Base-by-base conservation (phyloP, 1,284 basidiomycete species). In the Ganoderma leucocontextum region DNA sequence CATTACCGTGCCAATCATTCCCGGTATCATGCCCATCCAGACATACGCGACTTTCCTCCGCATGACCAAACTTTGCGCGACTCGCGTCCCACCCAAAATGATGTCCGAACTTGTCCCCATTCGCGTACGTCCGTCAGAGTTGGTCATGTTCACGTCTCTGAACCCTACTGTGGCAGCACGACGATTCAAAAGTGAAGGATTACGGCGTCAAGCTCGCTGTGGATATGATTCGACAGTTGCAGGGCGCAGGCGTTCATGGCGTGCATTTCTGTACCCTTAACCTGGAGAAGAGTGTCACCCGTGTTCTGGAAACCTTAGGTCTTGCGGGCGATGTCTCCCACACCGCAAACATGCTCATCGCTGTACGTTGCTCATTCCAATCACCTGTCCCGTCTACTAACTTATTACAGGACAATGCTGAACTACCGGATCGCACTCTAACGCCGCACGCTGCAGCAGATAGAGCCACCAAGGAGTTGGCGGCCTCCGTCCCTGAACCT, bases 181-280 rank as follows among this genome's bases (percentile, higher is more conserved):
- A 98, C 75, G 97, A 98, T 76, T 92, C 94, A 75, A 89, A 92
- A 38, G 91, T 98, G 63, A 98, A 98, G 78, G 91, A 95, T 69
- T 97, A 94, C 74, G 97, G 97, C 17, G 89, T 96, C 38, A 82
- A 85, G 33, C 85, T 97, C 1, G 93, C 94, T 2, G 90, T 93
- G 4, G 83, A 89, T 59, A 96, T 94, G 85, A 91, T 98, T 70
- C 80, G 77, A 60, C 83, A 83, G 58, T 77, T 93, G 66, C 86
- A 82, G 4, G 73, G 71, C 2, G 87, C 89, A 10, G 87, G 87
- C 29, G 85, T 98, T 22, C 85, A 86, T 4, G 96, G 96, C 1
- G 92, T 98, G 63, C 97, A 99, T 80, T 92, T 99, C 73, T 99
- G 96, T 80, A 99, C 98, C 4, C 86, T 99, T 73, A 99, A 99